A percentile compares a stretch with the other conserved stretches of the same genome.
These are phyloP conservation scores for Trichoderma asperelloides DNA, from an alignment of 495 filamentous ascomycete genomes.

Conservation along the genomic window DNA sequence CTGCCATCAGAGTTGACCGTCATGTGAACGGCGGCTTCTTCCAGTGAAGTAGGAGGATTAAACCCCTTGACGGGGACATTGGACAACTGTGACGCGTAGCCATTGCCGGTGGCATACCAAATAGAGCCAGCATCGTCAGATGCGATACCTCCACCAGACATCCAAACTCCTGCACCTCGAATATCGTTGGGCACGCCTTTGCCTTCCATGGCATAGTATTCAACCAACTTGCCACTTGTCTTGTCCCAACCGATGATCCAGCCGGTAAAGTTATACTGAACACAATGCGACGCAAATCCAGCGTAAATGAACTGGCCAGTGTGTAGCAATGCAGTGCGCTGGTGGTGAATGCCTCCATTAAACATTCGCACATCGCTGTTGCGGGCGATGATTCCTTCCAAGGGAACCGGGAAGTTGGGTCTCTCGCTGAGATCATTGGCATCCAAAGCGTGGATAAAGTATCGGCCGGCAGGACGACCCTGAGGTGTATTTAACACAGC, in stretches of 20 bases:
- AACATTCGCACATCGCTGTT: constrained; percentile 37
- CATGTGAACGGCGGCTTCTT: constrained; percentile 34
- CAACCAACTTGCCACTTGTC: constrained; percentile 30
- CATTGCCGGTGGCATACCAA: constrained; percentile 38
- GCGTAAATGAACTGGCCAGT: constrained; percentile 33
- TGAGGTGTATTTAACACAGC: constrained; percentile 10
- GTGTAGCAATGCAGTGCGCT: constrained; percentile 33
- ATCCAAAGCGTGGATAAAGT: constrained; percentile 33
- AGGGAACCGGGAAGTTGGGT: constrained; percentile 28
- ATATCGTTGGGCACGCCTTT: constrained; percentile 20
- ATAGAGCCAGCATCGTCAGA: constrained; percentile 28
- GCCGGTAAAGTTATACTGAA: constrained; percentile 40
- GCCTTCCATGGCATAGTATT: constrained; percentile 28
- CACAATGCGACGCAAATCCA: constrained; percentile 39
- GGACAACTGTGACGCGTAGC: constrained; percentile 30
- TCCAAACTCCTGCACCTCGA: constrained; percentile 31
- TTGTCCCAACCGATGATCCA: constrained; percentile 39
- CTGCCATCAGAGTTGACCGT: constrained; percentile 30
- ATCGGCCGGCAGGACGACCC: constrained; percentile 21
- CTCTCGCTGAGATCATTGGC: constrained; percentile 28
- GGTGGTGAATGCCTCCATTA: constrained; percentile 33
- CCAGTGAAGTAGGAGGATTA: constrained; percentile 32
- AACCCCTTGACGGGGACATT: constrained; percentile 28
- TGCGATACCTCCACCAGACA: constrained; percentile 33
- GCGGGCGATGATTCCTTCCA: constrained; percentile 30